Conservation (phyloP, 2,329 filamentous ascomycete genomes). For the Epichloe sylvatica region DNA sequence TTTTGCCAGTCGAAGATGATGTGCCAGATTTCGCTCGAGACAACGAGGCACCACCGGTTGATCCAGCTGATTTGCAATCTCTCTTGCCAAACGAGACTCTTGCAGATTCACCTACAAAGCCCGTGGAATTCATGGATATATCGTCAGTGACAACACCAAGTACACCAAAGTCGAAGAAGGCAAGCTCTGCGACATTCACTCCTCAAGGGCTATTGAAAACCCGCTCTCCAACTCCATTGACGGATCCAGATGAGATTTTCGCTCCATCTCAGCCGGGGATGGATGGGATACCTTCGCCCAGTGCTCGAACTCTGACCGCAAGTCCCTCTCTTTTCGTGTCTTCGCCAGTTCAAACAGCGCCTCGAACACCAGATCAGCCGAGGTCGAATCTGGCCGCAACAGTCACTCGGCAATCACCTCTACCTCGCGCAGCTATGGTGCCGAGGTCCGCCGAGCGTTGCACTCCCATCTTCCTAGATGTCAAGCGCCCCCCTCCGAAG, state of each 20-base stretch:
- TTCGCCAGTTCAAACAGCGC: not conserved
- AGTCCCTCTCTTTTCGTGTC: slow-evolving; percentile 1
- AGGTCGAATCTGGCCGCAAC: not conserved
- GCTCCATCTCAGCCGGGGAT: not conserved
- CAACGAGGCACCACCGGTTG: not conserved
- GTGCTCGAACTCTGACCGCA: not conserved
- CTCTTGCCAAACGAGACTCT: not conserved
- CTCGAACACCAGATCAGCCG: slow-evolving; percentile 2
- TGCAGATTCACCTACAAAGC: not conserved
- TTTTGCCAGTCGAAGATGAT: not conserved
- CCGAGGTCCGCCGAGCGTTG: slow-evolving; percentile 6
- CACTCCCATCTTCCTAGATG: slow-evolving; percentile 4
- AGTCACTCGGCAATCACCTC: not conserved
- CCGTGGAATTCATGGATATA: not conserved
- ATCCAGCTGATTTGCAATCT: not conserved
- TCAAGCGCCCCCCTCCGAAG: not conserved
- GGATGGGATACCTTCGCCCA: not conserved
- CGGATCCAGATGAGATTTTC: not conserved
- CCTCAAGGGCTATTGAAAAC: not conserved
- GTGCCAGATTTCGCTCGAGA: not conserved
- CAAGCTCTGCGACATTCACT: not conserved
- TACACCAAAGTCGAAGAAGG: not conserved
- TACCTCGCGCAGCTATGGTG: not conserved
- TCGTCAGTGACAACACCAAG: not conserved
- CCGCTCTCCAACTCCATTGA: not conserved